Evolutionary conservation across 225 moss, liverwort and hornwort species (phyloP).

Genomic region (Polytrichum commune): DNA sequence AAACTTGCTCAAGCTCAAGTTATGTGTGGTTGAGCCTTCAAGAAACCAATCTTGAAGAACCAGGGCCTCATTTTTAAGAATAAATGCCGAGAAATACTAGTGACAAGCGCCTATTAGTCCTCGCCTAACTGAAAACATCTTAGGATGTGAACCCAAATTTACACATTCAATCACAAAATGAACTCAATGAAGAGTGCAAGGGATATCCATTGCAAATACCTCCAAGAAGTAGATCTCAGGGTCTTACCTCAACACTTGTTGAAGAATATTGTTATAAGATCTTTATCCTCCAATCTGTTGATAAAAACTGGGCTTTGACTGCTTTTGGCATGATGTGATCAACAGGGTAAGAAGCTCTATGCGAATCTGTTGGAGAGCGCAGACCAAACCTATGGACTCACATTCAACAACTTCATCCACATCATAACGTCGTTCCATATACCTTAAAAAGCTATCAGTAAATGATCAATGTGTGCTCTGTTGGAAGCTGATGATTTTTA

Average conservation of each 20-base stretch:
- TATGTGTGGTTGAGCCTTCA: too few relatives aligned
- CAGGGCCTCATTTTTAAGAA: too few relatives aligned
- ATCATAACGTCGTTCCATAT: slow-evolving; percentile 30
- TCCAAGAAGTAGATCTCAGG: not conserved
- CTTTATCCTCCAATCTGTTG: not conserved
- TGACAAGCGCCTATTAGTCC: too few relatives aligned
- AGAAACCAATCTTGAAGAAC: too few relatives aligned
- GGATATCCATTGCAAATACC: too few relatives aligned
- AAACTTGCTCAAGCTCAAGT: too few relatives aligned
- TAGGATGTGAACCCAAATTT: too few relatives aligned
- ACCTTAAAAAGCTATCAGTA: slow-evolving; percentile 2
- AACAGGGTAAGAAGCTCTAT: slow-evolving; percentile 30
- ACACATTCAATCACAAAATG: too few relatives aligned
- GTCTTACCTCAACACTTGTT: not conserved
- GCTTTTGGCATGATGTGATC: not conserved
- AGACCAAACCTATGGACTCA: slow-evolving; percentile 42
- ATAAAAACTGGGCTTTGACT: not conserved
- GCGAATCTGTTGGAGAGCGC: slow-evolving; percentile 42
- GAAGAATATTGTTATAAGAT: not conserved
- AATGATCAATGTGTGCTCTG: not conserved
- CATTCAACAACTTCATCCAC: slow-evolving; percentile 47
- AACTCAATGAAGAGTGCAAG: too few relatives aligned
- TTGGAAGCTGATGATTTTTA: too few relatives aligned
- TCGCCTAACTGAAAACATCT: too few relatives aligned
- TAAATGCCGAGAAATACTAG: too few relatives aligned